These are phyloP conservation scores for Clitopilus passeckerianus DNA, from an alignment of 768 basidiomycete genomes.

Conservation along the genomic window DNA sequence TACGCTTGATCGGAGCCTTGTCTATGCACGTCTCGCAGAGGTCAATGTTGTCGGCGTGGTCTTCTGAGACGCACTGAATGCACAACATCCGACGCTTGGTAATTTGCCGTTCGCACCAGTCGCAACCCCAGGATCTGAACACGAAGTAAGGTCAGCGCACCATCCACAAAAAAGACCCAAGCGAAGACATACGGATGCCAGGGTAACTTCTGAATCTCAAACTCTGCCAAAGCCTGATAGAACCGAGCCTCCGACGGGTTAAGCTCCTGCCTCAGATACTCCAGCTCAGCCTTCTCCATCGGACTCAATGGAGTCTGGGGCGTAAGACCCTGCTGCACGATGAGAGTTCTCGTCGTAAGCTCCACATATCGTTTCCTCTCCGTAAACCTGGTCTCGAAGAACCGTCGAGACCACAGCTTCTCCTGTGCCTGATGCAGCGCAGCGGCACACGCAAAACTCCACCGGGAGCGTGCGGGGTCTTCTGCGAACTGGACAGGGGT, in stretches of 20 bases:
- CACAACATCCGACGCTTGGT: slow-evolving; percentile 26
- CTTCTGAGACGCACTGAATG: slow-evolving; percentile 26
- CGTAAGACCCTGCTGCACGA: slow-evolving; percentile 23
- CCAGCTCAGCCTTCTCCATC: slow-evolving; percentile 22
- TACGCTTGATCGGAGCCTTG: slow-evolving; percentile 19
- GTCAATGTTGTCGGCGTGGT: slow-evolving; percentile 27
- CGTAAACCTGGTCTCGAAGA: slow-evolving; percentile 22
- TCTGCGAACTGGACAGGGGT: slow-evolving; percentile 18
- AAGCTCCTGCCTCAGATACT: slow-evolving; percentile 22
- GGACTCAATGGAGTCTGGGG: slow-evolving; percentile 21
- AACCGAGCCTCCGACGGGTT: slow-evolving; percentile 29
- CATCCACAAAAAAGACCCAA: no score
- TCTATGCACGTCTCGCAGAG: slow-evolving; percentile 26
- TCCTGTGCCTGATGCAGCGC: slow-evolving; percentile 23
- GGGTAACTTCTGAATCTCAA: slow-evolving; percentile 27
- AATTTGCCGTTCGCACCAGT: slow-evolving; percentile 25
- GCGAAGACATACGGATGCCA: slow-evolving; percentile 25
- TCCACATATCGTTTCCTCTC: slow-evolving; percentile 27
- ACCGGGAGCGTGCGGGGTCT: slow-evolving; percentile 24
- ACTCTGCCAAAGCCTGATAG: slow-evolving; percentile 26
- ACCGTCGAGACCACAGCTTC: slow-evolving; percentile 24
- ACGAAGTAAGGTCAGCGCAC: not conserved
- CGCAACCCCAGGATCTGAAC: slow-evolving; percentile 23
- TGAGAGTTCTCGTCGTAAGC: slow-evolving; percentile 21
- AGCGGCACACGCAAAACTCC: slow-evolving; percentile 27